phyloP scores from a whole-genome alignment of 495 filamentous ascomycete species.

The Podospora appendiculata region DNA sequence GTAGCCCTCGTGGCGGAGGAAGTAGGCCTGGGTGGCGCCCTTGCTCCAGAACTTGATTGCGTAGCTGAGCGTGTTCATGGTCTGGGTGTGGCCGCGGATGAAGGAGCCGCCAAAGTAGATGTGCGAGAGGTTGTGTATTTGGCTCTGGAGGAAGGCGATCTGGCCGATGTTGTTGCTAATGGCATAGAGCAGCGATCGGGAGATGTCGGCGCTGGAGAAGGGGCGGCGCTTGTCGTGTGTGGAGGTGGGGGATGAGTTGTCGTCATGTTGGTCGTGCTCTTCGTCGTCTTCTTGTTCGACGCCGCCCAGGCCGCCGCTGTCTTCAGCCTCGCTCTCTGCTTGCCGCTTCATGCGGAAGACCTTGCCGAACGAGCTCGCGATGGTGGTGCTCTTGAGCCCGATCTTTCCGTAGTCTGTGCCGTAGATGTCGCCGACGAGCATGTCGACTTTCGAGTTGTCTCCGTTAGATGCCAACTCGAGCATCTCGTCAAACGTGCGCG shows the following conservation, averaged over 20 bases:
- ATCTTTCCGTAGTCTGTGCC: constrained; percentile 94
- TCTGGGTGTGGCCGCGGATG: constrained; percentile 92
- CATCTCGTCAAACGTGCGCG: constrained; percentile 91
- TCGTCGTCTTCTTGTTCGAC: constrained; percentile 28
- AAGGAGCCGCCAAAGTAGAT: constrained; percentile 98
- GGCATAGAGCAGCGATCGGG: constrained; percentile 67
- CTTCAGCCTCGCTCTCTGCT: constrained; percentile 71
- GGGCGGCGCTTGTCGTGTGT: constrained; percentile 14
- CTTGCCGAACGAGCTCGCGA: constrained; percentile 94
- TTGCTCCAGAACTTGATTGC: constrained; percentile 97
- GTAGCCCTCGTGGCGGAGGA: constrained; percentile 92
- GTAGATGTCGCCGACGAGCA: constrained; percentile 98
- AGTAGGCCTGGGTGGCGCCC: constrained; percentile 90
- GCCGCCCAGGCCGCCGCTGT: constrained; percentile 54
- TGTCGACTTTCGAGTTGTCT: constrained; percentile 88
- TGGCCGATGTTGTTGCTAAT: constrained; percentile 94
- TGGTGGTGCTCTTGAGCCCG: constrained; percentile 85
- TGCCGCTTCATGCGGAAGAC: constrained; percentile 78
- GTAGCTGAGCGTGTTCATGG: constrained; percentile 92
- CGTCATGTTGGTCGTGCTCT: background rate
- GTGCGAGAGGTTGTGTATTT: constrained; percentile 80
- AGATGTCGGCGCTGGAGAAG: constrained; percentile 44
- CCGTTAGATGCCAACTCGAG: constrained; percentile 86
- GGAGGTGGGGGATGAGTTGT: background rate
- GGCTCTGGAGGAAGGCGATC: constrained; percentile 90